These are phyloP conservation scores for Immersiporthe knoxdaviesiana DNA, from an alignment of 2,329 filamentous ascomycete species.

Conservation along the genomic window DNA sequence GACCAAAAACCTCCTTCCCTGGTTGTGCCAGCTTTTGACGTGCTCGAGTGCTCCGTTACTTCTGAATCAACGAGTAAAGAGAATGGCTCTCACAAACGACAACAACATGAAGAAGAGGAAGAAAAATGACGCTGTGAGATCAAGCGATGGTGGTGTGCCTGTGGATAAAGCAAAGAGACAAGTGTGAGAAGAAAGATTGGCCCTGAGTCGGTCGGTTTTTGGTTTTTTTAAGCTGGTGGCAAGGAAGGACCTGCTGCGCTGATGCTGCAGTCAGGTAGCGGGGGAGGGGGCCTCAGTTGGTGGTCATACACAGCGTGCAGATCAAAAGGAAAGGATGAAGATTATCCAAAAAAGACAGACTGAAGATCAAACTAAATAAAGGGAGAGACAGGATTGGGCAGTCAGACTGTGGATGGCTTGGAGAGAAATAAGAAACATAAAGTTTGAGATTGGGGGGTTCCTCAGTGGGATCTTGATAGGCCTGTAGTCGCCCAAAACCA, in stretches of 20 bases:
- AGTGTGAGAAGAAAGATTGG: background rate
- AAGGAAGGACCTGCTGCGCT: background rate
- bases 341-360: background rate
- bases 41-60: background rate
- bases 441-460: background rate
- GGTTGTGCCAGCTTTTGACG: background rate
- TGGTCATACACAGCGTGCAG: background rate
- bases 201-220: background rate
- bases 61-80: background rate
- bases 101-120: background rate
- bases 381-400: too few relatives aligned
- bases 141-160: slow-evolving; percentile 4
- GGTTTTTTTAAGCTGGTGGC: background rate
- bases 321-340: background rate
- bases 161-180: background rate
- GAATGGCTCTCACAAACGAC: background rate
- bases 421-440: background rate
- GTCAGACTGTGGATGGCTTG: background rate
- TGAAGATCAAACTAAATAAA: background rate
- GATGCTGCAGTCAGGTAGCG: slow-evolving; percentile 9
- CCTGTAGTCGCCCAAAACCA: background rate
- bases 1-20: background rate
- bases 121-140: background rate
- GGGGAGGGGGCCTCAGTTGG: background rate
- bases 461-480: background rate